phyloP scores from a whole-genome alignment of 73 alveolate species.

The Tetrahymena elliotti region DNA sequence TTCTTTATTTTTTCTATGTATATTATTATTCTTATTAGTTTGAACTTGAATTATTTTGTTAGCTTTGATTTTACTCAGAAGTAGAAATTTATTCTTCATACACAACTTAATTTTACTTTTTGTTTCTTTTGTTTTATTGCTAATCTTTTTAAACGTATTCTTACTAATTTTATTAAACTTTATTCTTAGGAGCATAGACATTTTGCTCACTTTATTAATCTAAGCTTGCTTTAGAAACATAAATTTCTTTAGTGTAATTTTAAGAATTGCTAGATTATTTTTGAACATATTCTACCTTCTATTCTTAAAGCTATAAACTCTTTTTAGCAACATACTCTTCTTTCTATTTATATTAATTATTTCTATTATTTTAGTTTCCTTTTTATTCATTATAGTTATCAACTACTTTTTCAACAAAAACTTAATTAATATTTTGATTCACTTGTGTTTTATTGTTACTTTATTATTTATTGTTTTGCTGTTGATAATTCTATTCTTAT shows the following conservation, averaged over 20 bases:
- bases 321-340: background rate
- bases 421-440: background rate
- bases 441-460: background rate
- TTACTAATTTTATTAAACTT: background rate
- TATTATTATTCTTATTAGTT: background rate
- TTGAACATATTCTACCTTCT: background rate
- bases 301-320: background rate
- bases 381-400: background rate
- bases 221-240: background rate
- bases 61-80: too few relatives aligned
- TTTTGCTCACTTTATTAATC: background rate
- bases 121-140: background rate
- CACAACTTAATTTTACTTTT: background rate
- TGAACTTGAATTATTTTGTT: background rate
- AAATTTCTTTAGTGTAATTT: background rate
- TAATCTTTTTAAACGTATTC: background rate
- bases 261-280: background rate
- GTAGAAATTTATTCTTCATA: background rate
- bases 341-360: background rate
- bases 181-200: background rate
- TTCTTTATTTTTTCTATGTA: background rate
- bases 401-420: background rate
- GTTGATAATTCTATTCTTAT: background rate
- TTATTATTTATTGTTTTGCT: background rate
- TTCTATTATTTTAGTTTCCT: background rate